Evolutionary conservation across 2,329 filamentous ascomycete species (phyloP), one percentile per base, ranked within the genome.

Genomic region (Blastomyces percursus): DNA sequence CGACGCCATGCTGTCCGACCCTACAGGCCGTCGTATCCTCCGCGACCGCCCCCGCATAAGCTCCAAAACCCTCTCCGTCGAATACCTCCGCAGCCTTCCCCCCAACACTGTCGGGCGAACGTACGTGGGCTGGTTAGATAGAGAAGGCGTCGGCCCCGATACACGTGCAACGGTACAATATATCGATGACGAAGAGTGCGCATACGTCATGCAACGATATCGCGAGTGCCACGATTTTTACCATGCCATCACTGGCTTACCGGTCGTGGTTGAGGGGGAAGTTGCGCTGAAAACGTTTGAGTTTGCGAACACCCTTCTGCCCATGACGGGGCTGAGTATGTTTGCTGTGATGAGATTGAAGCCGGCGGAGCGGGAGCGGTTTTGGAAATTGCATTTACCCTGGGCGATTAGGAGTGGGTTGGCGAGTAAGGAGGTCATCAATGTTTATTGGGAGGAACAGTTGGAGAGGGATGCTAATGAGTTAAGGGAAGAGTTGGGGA

Each of bases 121-220:
- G 59, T 99, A 97, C 76, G 89, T 87, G 9, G 82, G 81, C 61
- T 99, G 94, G 93, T 82, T 97, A n/a, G 91, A 96, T 75, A 84
- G 89, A 55, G 94, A 99, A 76, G 90, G 90, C 65, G 93, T 99
- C 16, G 89, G 89, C 9, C 94, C 94, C 0, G 94, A 99, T 75
- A 96, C 93, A 7, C 86, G 94, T 55, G 81, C 87, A 50, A 74
- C 76, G 1, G 94, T 99, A 50, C 85, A 89, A 60, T 97, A 96
- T 78, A 91, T 99, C 65, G 92, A 97, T 75, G 87, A 97, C 72
- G 87, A 89, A 69, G 94, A 99, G 77, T 96, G 92, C 74, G 94
- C 94, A 44, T 99, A 97, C 78, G 94, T 97, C 21, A 95, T 99
- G 89, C 94, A 97, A 79, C 86, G 94, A 61, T 99, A 99, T 76